A percentile compares a stretch with the other conserved stretches of the same genome.
These are phyloP conservation scores for Zygosaccharomyces bisporus DNA, from an alignment of 805 yeast species.

Conservation along the genomic window DNA sequence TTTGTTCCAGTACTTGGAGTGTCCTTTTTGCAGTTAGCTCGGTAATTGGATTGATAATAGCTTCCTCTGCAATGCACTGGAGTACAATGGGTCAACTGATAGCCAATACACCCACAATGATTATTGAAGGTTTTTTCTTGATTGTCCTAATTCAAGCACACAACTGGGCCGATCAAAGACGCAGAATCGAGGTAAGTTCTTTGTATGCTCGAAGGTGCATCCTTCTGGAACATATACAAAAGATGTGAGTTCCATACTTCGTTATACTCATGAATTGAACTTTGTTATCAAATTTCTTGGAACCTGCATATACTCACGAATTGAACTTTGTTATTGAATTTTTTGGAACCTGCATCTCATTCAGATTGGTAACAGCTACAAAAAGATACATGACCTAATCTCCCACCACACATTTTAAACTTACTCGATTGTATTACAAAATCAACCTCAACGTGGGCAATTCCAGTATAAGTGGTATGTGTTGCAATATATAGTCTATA, in stretches of 20 bases:
- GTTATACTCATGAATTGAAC: no score
- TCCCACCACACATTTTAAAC: no score
- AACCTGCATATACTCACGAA: no score
- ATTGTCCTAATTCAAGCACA: constrained; percentile 41
- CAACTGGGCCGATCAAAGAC: constrained; percentile 32
- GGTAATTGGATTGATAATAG: constrained; percentile 32
- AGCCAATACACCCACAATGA: constrained; percentile 43
- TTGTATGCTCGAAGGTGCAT: constrained; percentile 24
- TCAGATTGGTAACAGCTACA: no score
- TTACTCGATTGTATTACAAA: no score
- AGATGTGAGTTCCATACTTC: background rate
- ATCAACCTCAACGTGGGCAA: no score
- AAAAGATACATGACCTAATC: no score
- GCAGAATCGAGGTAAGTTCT: constrained; percentile 28
- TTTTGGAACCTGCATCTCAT: no score
- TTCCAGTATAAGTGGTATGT: no score
- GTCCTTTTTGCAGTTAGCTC: constrained; percentile 31
- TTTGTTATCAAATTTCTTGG: no score
- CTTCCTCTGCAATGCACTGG: constrained; percentile 39
- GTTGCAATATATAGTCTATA: no score
- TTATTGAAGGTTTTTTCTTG: constrained; percentile 42
- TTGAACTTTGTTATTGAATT: no score
- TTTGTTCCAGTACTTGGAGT: constrained; percentile 36
- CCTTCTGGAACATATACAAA: constrained; percentile 10
- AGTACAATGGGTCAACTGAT: constrained; percentile 41